Conservation (phyloP, 2,329 filamentous ascomycete genomes). For the Neurospora crassa region DNA sequence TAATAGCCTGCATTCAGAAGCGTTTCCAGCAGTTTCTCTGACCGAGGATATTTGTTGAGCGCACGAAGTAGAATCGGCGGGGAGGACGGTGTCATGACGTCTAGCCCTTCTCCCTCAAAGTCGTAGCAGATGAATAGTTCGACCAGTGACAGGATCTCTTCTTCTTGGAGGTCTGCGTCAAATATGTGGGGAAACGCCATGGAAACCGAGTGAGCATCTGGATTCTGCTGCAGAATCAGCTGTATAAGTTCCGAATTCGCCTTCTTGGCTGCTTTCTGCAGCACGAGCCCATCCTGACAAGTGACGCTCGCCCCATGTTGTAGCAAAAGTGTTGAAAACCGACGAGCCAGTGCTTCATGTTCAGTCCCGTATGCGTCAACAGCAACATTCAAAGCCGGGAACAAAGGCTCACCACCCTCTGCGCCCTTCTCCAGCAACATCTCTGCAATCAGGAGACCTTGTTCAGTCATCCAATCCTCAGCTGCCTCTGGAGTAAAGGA, state of each 20-base stretch:
- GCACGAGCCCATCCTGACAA: constrained; percentile 40
- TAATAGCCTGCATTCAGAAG: constrained; percentile 50
- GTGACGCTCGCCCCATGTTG: constrained; percentile 36
- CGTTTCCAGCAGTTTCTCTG: constrained; percentile 38
- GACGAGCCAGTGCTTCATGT: constrained; percentile 29
- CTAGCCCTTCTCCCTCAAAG: constrained; percentile 37
- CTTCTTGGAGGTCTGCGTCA: constrained; percentile 38
- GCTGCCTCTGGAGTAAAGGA: constrained; percentile 33
- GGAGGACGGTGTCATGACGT: constrained; percentile 36
- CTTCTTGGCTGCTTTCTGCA: constrained; percentile 43
- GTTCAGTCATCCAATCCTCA: constrained; percentile 35
- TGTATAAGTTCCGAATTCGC: constrained; percentile 40
- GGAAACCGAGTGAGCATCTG: constrained; percentile 39
- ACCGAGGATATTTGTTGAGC: constrained; percentile 45
- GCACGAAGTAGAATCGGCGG: constrained; percentile 43
- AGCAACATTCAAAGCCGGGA: constrained; percentile 34
- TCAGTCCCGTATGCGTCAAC: constrained; percentile 33
- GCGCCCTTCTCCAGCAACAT: constrained; percentile 41
- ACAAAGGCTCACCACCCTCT: constrained; percentile 31
- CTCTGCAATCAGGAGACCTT: constrained; percentile 36
- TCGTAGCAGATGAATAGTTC: constrained; percentile 41
- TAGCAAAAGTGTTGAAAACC: constrained; percentile 35
- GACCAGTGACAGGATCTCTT: constrained; percentile 40
- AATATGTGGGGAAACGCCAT: constrained; percentile 49
- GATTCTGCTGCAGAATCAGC: constrained; percentile 39